Evolutionary conservation across 2,329 filamentous ascomycete species (phyloP), one percentile per base, ranked within the genome.

Genomic region (Pseudogymnoascus pannorum): DNA sequence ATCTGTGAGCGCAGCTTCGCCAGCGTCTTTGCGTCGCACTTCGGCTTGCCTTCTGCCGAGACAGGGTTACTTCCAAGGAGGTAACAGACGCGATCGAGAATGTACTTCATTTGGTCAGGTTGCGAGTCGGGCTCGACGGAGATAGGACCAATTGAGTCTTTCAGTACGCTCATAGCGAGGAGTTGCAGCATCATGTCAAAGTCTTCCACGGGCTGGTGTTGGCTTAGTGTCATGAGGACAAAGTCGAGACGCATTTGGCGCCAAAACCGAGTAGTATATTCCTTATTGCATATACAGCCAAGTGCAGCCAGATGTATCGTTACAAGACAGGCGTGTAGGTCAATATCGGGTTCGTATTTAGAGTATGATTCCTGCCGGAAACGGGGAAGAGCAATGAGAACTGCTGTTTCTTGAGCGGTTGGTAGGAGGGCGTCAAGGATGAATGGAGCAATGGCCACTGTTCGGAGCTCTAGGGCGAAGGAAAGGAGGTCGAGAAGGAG

Each of bases 111-210:
- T 48, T 69, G 72, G 38, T 78, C 76, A 64, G 73, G 78, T 66
- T 75, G 73, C 11, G 70, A 72, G 18, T 74, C 69, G 14, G 77
- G 70, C 11, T 78, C 76, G 31, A 76, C 73, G 20, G 74, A 72
- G 60, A 91, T 84, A 14, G 88, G 84, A 0, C 90, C 89, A 58
- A 93, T 84, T 1, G 84, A 87, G 1, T 78, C 75, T 0, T 81
- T 74, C 1, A 89, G 77, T 0, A 83, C 80, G 4, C 88, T 91
- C 0, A 87, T 88, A 35, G 81, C 79, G 1, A 94, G 75, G 57
- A 92, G 78, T 24, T 81, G 78, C 7, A 92, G 75, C 76, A 87
- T 87, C 26, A 80, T 77, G 1, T 83, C 74, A 60, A 89, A 86
- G 58, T 91, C 85, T 1, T 77, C 72, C 0, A 84, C 75, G 1